These are phyloP conservation scores for Tetrahymena elliotti DNA, from an alignment of 73 alveolate species.

Conservation along the genomic window DNA sequence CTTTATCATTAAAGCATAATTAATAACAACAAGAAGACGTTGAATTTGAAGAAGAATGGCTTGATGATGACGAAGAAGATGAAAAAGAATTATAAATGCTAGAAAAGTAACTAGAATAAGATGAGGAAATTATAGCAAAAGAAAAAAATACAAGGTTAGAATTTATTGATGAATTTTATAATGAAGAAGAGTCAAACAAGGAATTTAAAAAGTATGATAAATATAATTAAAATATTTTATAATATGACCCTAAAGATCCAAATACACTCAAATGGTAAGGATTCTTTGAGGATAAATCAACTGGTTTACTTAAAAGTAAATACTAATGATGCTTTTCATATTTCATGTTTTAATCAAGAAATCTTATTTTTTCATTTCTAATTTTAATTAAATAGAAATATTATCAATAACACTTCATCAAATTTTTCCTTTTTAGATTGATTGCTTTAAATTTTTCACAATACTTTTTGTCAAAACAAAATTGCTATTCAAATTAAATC, in stretches of 20 bases:
- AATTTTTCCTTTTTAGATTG: too few relatives aligned
- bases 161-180: neutral
- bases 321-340: neutral
- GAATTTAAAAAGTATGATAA: neutral
- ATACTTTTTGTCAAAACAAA: too few relatives aligned
- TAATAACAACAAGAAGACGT: neutral
- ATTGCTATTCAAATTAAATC: too few relatives aligned
- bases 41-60: neutral
- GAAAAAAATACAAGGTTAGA: neutral
- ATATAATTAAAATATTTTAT: neutral
- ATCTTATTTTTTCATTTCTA: neutral
- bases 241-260: neutral
- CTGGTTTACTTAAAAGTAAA: neutral
- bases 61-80: neutral
- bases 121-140: neutral
- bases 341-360: neutral
- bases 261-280: neutral
- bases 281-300: neutral
- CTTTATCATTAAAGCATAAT: neutral
- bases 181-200: neutral
- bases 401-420: too few relatives aligned
- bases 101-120: neutral
- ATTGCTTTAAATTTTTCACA: too few relatives aligned
- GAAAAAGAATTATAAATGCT: neutral
- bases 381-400: too few relatives aligned